phyloP scores from a whole-genome alignment of 2,329 filamentous ascomycete species.

The Scleromitrula shiraiana region DNA sequence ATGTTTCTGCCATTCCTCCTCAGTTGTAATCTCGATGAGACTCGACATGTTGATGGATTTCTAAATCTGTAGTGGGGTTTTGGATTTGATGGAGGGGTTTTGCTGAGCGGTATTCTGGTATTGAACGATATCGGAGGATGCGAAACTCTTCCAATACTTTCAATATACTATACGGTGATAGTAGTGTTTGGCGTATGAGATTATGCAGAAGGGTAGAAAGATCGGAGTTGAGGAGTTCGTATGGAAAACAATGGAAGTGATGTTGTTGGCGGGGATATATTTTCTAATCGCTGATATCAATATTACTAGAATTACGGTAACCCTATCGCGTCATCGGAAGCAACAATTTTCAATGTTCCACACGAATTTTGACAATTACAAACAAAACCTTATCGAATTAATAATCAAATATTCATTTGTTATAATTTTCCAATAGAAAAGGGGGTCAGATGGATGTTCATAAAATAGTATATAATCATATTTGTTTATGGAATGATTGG shows the following conservation, averaged over 20 bases:
- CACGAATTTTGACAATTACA: not conserved
- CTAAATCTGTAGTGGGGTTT: not conserved
- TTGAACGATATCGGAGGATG: not conserved
- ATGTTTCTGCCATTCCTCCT: conserved; percentile 64
- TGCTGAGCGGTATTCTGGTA: not conserved
- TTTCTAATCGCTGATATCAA: conserved; percentile 11
- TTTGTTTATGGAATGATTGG: no score
- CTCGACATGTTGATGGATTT: conserved; percentile 54
- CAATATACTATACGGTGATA: no score
- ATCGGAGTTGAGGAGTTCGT: not conserved
- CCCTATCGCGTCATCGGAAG: conserved; percentile 8
- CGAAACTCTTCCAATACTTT: no score
- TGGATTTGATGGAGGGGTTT: conserved; percentile 3
- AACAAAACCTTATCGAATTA: not conserved
- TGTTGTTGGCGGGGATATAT: conserved; percentile 4
- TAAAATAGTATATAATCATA: no score
- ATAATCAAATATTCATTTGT: conserved; percentile 5
- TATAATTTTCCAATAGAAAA: no score
- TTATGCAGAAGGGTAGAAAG: not conserved
- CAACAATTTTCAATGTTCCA: conserved; percentile 1
- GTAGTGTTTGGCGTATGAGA: no score
- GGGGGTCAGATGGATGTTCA: no score
- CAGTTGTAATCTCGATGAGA: conserved; percentile 67
- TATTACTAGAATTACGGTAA: no score
- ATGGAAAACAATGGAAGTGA: not conserved